Evolutionary conservation across 2,329 filamentous ascomycete genomes (phyloP), one percentile per base, ranked within the genome.

Genomic region (Leptographium radiaticola): DNA sequence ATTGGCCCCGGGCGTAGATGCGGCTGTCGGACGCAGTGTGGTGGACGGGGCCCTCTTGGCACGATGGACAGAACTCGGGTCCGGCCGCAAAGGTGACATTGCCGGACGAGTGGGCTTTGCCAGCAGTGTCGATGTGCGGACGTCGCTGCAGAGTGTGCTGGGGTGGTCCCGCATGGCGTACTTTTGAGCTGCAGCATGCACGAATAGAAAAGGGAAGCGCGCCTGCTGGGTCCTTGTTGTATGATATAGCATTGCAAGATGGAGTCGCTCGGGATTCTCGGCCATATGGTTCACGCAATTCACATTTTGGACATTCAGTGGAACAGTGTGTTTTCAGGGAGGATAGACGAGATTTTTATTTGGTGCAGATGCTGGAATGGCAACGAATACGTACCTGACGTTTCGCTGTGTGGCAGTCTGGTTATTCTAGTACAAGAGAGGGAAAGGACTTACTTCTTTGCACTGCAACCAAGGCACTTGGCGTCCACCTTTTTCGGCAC

Each of bases 31-130:
- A 1, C 73, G 86, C 18, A 82, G 79, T 2, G 77, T 94, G 51
- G 76, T 96, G 5, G 90, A 96, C 65, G 89, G 89, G 0, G 77
- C 75, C n/a, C 63, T 95, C 43, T 66, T 95, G 57, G 75, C 78
- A 56, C 71, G 89, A 55, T 93, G 89, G 81, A 75, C 79, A 43
- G 88, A 93, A 68, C 67, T 95, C 58, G 79, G 86, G 7, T 83
- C 82, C 45, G 82, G 84, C 50, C 80, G 84, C 59, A 73, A 84
- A 60, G 76, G 74, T 8, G 89, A 95, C 68, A 81, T 91, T 47
- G 78, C 88, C 1, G 79, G 81, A 0, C 79, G 89, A 59, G 84
- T 87, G 2, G 90, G 89, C 0, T 81, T 78, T 12, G 68, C 70
- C 8, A 77, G 80, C 57, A 75, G 80, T 33, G 82, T 77, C 68